Percentiles rank a stretch among this genome's conserved stretches.
Conservation (phyloP, 2,329 filamentous ascomycete genomes). For the Apiospora pterosperma region DNA sequence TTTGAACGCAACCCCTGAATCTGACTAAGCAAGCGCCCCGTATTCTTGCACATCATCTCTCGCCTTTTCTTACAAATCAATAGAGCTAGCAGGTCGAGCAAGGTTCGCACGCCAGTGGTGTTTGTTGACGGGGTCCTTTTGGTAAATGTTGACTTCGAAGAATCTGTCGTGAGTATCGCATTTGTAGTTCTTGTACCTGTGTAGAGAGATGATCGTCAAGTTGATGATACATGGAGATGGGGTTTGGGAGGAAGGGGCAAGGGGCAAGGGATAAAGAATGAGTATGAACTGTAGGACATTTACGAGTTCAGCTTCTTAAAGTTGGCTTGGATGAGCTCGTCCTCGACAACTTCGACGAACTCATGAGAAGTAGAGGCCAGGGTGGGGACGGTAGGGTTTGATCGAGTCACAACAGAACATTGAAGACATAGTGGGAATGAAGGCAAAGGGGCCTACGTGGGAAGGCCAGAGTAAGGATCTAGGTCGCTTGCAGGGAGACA, state of each 20-base stretch:
- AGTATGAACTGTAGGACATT: constrained; percentile 10
- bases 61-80: constrained; percentile 29
- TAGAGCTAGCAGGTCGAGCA: constrained; percentile 34
- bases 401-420: constrained; percentile 8
- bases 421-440: not conserved
- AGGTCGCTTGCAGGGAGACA: not conserved
- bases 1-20: not conserved
- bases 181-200: constrained; percentile 45
- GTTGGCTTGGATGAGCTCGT: constrained; percentile 36
- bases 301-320: constrained; percentile 43
- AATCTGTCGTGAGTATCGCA: constrained; percentile 41
- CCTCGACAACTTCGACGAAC: constrained; percentile 35
- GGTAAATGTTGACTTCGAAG: constrained; percentile 46
- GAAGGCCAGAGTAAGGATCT: not conserved
- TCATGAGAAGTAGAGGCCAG: not conserved
- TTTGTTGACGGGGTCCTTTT: constrained; percentile 40
- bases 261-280: not conserved
- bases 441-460: not conserved
- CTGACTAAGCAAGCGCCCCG: not conserved
- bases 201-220: not conserved
- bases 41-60: no score
- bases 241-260: not conserved
- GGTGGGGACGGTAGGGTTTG: not conserved
- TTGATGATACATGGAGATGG: not conserved
- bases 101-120: constrained; percentile 43